Evolutionary conservation across 176 grass and related monocot genomes (phyloP).

Genomic region (Rhynchospora pubera): DNA sequence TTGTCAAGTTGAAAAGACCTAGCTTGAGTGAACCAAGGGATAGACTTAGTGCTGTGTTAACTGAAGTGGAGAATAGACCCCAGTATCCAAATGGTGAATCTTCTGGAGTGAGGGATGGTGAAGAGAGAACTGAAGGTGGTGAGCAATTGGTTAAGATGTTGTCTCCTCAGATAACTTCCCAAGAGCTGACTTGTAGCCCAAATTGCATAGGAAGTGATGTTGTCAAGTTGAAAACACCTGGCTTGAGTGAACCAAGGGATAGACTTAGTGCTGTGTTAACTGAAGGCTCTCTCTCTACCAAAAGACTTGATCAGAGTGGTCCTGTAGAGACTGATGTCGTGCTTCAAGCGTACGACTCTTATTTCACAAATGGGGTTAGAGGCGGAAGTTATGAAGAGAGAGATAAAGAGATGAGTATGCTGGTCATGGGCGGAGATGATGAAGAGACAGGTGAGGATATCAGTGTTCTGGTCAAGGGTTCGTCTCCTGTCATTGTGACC

Average conservation of each 20-base stretch:
- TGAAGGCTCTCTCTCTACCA: neutral
- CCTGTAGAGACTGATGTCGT: neutral
- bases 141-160: neutral
- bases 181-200: neutral
- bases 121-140: neutral
- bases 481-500: neutral
- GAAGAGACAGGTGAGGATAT: neutral
- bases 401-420: neutral
- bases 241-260: conserved; percentile 4
- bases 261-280: neutral
- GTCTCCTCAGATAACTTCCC: neutral
- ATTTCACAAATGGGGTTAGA: neutral
- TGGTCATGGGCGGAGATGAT: neutral
- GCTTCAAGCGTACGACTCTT: neutral
- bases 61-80: neutral
- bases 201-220: neutral
- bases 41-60: neutral
- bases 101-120: neutral
- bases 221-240: neutral
- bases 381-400: neutral
- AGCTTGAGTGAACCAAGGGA: neutral
- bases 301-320: neutral
- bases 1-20: neutral
- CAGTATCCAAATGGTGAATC: neutral
- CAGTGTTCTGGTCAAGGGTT: neutral